A percentile compares a stretch with the other conserved stretches of the same genome.
Evolutionary conservation across 805 yeast species (phyloP).

Genomic region (Teunomyces pallodes): DNA sequence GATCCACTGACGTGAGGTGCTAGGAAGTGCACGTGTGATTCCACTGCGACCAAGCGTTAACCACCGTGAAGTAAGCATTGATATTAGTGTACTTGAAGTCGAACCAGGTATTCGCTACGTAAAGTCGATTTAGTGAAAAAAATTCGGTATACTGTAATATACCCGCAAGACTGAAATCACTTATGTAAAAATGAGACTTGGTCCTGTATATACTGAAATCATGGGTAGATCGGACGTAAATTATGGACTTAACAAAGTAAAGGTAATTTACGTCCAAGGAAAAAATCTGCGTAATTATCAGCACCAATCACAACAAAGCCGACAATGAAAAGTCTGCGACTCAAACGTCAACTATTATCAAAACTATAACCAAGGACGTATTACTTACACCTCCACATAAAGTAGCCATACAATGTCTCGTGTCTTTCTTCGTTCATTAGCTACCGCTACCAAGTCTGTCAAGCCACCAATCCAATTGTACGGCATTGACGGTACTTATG

Average conservation of each 20-base stretch:
- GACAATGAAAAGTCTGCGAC: conserved; percentile 4
- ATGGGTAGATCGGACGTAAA: neutral
- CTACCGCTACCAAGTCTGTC: conserved; percentile 62
- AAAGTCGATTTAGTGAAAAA: neutral
- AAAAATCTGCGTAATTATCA: neutral
- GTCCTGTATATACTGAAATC: neutral
- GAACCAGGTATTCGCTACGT: neutral
- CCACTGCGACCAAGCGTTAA: conserved; percentile 1
- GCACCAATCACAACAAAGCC: conserved; percentile 4
- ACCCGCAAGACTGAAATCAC: neutral
- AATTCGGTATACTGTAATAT: neutral
- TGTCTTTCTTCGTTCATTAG: conserved; percentile 67
- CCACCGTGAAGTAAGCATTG: conserved; percentile 3
- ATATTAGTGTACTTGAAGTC: neutral
- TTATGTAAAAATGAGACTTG: neutral
- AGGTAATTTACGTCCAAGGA: neutral
- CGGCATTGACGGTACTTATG: conserved; percentile 96
- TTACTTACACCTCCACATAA: conserved; percentile 5
- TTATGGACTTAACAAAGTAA: neutral
- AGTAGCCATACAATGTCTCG: conserved; percentile 34
- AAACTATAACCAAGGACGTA: conserved; percentile 2
- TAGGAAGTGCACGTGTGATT: conserved; percentile 1
- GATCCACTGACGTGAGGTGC: neutral
- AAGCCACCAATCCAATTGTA: conserved; percentile 91
- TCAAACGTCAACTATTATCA: conserved; percentile 2